Evolutionary conservation across 306 rosid genomes (phyloP), one percentile per base, ranked within the genome.

Genomic region (Quercus berberidifolia): DNA sequence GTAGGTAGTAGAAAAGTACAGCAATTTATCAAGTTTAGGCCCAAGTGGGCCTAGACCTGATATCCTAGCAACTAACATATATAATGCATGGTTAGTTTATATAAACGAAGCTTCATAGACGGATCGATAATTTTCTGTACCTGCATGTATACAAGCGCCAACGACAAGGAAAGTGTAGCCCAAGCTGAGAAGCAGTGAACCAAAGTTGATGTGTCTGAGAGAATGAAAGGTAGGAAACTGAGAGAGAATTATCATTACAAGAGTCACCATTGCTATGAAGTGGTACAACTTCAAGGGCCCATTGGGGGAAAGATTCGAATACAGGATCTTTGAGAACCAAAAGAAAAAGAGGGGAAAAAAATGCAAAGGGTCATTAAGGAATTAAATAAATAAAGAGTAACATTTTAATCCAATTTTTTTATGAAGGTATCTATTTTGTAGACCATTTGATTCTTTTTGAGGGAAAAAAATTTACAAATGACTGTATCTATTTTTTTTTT

Each of bases 201-300:
- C 87, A 19, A 95, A 76, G 86, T 95, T 95, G 81, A 95, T 83
- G 81, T 95, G 89, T 81, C 99, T 73, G 55, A 95, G 90, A 70
- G 99, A 95, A 55, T 95, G 99, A 81, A 95, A 95, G 25, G 89
- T 80, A 28, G 99, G 99, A 78, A 95, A 88, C 73, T 95, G 99
- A 80, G 99, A 91, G 43, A 95, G 86, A 41, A 86, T 49, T 75
- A 92, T 82, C 99, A 92, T 95, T 15, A 86, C 89, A 81, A 81
- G 79, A 1, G 97, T 92, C 90, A 90, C 99, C 97, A 92, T 89
- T 77, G 99, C 97, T 85, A 95, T 90, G 79, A 95, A 95, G 35
- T 95, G 81, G 79, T 92, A 95, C 91, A 95, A 49, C 78, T 89
- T 95, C 82, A 95, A 81, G 14, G 92, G 19, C 72, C 99, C 99